Base-by-base conservation (phyloP, 257 asterid genomes). In the Eustoma russellianum region DNA sequence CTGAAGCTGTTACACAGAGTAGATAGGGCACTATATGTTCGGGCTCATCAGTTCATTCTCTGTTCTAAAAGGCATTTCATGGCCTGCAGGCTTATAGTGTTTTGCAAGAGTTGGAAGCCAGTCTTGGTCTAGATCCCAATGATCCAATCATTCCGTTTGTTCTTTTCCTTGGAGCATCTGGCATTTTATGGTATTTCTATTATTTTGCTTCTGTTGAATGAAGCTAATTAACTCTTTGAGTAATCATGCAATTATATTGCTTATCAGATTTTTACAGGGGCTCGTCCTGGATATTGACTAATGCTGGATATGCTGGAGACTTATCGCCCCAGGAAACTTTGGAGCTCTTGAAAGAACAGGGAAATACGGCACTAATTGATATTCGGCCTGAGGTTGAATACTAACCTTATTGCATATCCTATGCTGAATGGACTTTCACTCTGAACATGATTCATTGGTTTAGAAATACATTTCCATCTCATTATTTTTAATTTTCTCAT, bases 251-350 rank as follows among this genome's bases (percentile, higher is more conserved):
- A 59, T 88, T 84, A 84, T 79, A 82, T 75, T 80, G 75, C 52
- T 71, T 78, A 87, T 87, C 95, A 87, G 94, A 87, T 91, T 68
- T 79, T 59, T 91, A 94, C 88, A 91, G 98, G 98, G 84, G 77
- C 72, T 85, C 86, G 70, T 91, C 79, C 70, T 76, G 89, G 83
- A 70, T 65, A 72, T 74, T 70, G 34, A 82, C 70, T 12, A 80
- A 87, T 67, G 69, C 95, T 70, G 98, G 97, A 77, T 91, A 87
- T 68, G 83, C 96, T 58, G 98, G 96, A 66, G 93, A 87, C 71
- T 57, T 91, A 69, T 80, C 95, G 66, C 84, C 98, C 6, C 33
- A 77, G 64, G 46, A 83, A 62, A 68, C 94, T 68, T 52, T 84
- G 53, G 87, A 87, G 66, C 89, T 91, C 61, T 68, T 91, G 73